These are phyloP conservation scores for Dactylonectria macrodidyma DNA, from an alignment of 2,329 filamentous ascomycete genomes.

Conservation along the genomic window DNA sequence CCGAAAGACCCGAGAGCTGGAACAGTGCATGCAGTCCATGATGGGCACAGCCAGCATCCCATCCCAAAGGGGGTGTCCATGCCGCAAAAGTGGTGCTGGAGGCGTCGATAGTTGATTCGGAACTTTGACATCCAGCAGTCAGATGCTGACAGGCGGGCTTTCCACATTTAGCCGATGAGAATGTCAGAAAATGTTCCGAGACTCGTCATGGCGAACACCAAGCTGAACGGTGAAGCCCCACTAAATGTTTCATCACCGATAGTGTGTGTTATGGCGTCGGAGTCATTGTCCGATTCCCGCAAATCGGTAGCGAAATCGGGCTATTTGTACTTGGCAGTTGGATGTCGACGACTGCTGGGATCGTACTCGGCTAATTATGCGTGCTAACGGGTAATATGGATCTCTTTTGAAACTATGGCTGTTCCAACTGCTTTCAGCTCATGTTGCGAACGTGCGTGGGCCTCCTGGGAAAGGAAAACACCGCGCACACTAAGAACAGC, in stretches of 20 bases:
- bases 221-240: slow-evolving; percentile 11
- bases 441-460: too few relatives aligned
- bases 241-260: slow-evolving; percentile 19
- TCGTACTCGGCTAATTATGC: slow-evolving; percentile 11
- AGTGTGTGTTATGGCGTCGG: slow-evolving; percentile 27
- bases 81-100: background rate
- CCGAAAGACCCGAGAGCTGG: background rate
- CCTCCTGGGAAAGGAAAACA: too few relatives aligned
- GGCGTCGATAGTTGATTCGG: background rate
- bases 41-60: background rate
- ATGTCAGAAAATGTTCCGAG: background rate
- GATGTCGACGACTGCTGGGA: background rate
- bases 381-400: background rate
- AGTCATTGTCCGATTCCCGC: slow-evolving; percentile 7
- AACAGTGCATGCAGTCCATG: background rate
- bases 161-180: background rate
- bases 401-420: slow-evolving; percentile 8
- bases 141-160: slow-evolving; percentile 2
- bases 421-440: background rate
- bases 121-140: background rate
- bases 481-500: too few relatives aligned
- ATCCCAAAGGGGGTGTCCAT: background rate
- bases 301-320: background rate
- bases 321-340: background rate
- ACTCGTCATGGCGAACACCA: slow-evolving; percentile 14